These are phyloP conservation scores for Lyophyllum decastes DNA, from an alignment of 768 basidiomycete genomes.

Conservation along the genomic window DNA sequence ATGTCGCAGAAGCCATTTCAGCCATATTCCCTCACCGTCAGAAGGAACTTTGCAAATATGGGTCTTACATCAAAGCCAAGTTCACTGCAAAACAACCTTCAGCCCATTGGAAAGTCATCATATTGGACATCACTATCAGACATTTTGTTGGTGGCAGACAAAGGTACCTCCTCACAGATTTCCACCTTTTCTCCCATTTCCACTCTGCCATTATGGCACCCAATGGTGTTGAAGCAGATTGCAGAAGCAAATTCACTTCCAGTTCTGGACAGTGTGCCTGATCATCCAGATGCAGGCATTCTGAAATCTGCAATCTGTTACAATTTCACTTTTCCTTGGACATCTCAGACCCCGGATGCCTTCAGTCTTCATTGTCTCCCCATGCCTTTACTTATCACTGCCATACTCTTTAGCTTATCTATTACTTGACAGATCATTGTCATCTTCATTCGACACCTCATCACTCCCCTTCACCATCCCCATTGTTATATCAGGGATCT, in stretches of 20 bases:
- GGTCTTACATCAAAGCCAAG: constrained; percentile 15
- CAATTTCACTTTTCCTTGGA: too few species aligned
- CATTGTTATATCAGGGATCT: too few species aligned
- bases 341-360: too few species aligned
- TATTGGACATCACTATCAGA: constrained; percentile 15
- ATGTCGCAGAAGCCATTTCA: neutral
- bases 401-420: too few species aligned
- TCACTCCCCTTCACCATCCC: too few species aligned
- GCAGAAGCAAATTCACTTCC: neutral
- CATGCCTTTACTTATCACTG: too few species aligned
- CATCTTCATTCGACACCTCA: too few species aligned
- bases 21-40: neutral
- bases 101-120: constrained; percentile 7
- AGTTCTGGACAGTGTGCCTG: neutral
- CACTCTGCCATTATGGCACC: constrained; percentile 9
- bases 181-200: neutral
- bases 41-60: neutral
- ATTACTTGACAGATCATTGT: too few species aligned
- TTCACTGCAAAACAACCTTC: constrained; percentile 10
- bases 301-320: neutral
- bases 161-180: constrained; percentile 12
- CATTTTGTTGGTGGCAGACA: constrained; percentile 17
- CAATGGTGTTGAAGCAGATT: neutral
- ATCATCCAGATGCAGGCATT: too few species aligned
- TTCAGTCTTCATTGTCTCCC: too few species aligned